Base-by-base conservation (phyloP, 1,284 basidiomycete genomes). In the Cutaneotrichosporon mucoides region DNA sequence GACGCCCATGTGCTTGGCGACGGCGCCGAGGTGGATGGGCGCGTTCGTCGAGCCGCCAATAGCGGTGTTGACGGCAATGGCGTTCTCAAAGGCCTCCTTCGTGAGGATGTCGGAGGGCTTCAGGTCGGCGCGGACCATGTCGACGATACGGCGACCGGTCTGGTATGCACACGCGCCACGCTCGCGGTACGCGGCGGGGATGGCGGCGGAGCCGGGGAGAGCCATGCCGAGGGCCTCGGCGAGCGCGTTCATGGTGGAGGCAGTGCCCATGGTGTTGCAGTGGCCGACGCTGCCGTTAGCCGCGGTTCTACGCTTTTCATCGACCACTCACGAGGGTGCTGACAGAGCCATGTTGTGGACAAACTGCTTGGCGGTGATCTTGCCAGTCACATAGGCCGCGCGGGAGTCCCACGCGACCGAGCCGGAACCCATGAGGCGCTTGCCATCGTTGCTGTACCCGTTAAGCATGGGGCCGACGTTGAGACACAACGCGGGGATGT, bases 41-140 rank as follows among this genome's bases (percentile, higher is more conserved):
- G 92, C 88, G 73, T 97, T 97, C 9, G 93, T 97, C 5, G 91
- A 94, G 6, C 92, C 92, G 51, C 90, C 94, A 15, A 95, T 83
- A 50, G 92, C 82, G 68, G 89, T 92, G 53, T 90, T 84, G 47
- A 91, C 82, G 9, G 87, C 85, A 63, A 97, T 92, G 13, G 92
- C 93, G 70, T 97, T 96, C 72, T 95, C 80, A 79, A 97, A 94
- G 1, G 93, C 91, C 46, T 87, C 82, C 44, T 88, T 88, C 13
- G 94, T 96, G 65, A 97, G 81, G 69, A 97, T 96, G 73, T 97
- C 93, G 65, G 86, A 86, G 33, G 93, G 93, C 76, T 94, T 95
- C 69, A 95, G 81, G 73, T 97, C 91, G 56, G 87, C 79, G 69
- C 88, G 89, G 53, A 97, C 84, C 53, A 97, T 80, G 63, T 84